Base-by-base conservation (phyloP, 1,284 basidiomycete genomes). In the Pterula multifida region DNA sequence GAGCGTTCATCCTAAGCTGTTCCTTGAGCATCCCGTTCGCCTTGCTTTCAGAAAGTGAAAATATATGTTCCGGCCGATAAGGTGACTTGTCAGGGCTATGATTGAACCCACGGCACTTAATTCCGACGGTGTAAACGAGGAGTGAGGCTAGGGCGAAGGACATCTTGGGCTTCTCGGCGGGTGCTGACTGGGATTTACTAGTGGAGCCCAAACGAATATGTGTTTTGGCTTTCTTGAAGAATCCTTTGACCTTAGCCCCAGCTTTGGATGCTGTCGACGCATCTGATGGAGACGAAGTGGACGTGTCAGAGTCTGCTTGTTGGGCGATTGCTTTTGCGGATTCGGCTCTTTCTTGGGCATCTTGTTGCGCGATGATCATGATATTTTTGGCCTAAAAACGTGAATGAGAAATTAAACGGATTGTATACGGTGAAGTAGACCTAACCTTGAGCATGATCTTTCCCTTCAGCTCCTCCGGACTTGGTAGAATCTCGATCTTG, bases 51-150 rank as follows among this genome's bases (percentile, higher is more conserved):
- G 91, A 94, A 2, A 99, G 73, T 3, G 91, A 96, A 63, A 98
- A 94, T 61, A 98, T 78, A 61, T 98, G 90, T 59, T 91, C 84
- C 0, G 84, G 76, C 1, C 83, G 84, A 62, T 99, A 99, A 26
- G 75, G 68, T 55, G 91, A 85, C 56, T 93, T 86, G 3, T 19
- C 45, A 17, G 6, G 9, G 9, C 9, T n/a, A 66, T 91, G 88
- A 67, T 92, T 90, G 62, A 98, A 78, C 0, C 95, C 94, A 36
- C 85, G 84, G 58, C 87, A 96, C 64, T 95, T 96, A 57, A 98
- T 93, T 11, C 95, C 96, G 42, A 95, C 80, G 1, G 95, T 97
- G 65, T 98, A 98, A 19, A 98, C 84, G 6, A 98, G 76, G 13
- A 98, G 74, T 0, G 78, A 74, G 1, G 81, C 77, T 1, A 99